These are phyloP conservation scores for Ceriops zippeliana DNA, from an alignment of 345 rosid species.

Conservation along the genomic window DNA sequence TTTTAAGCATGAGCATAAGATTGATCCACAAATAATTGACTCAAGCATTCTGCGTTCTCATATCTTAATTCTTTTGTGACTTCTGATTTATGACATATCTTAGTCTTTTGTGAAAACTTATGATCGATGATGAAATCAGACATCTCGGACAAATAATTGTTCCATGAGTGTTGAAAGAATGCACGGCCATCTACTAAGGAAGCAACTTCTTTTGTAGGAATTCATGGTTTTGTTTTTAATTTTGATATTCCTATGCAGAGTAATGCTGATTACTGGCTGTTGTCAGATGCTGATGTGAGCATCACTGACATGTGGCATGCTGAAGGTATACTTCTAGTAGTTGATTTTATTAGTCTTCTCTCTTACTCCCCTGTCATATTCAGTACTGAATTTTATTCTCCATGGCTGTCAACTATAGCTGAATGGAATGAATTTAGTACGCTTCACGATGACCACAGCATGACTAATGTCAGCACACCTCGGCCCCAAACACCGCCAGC, in stretches of 20 bases:
- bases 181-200: too few relatives aligned
- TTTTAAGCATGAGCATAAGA: neutral
- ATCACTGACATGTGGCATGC: conserved; percentile 81
- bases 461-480: conserved; percentile 38
- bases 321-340: conserved; percentile 66
- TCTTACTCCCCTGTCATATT: neutral
- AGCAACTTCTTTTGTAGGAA: too few relatives aligned
- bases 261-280: conserved; percentile 91
- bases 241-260: conserved; percentile 37
- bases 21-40: too few relatives aligned
- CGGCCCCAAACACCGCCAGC: conserved; percentile 58
- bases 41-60: too few relatives aligned
- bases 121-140: too few relatives aligned
- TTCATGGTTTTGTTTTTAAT: neutral
- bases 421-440: conserved; percentile 54
- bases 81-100: too few relatives aligned
- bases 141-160: too few relatives aligned
- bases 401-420: conserved; percentile 41
- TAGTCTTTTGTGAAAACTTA: too few relatives aligned
- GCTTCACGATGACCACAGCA: conserved; percentile 37
- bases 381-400: conserved; percentile 14
- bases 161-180: too few relatives aligned
- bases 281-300: conserved; percentile 86
- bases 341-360: neutral
- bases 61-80: too few relatives aligned